Evolutionary conservation across 108 stramenopile genomes (phyloP).

Genomic region (Poteriospumella lacustris): DNA sequence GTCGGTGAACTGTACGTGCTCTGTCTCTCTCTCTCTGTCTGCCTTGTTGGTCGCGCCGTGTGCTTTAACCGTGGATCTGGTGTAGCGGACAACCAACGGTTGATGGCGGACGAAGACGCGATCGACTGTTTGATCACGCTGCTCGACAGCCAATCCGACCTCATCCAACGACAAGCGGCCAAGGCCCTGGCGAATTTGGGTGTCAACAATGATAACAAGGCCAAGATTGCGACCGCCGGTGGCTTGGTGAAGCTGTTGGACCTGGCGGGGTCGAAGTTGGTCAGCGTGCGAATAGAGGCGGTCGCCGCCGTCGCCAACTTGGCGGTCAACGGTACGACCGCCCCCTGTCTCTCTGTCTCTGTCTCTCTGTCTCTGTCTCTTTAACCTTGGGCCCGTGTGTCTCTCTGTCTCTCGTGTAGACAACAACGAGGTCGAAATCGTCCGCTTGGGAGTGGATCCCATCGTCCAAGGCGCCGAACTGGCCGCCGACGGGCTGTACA

Average conservation of each 20-base stretch:
- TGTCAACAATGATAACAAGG: constrained; percentile 54
- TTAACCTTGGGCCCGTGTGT: neutral
- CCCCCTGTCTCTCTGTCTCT: neutral
- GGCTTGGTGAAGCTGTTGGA: constrained; percentile 48
- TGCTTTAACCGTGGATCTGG: neutral
- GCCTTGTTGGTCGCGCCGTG: neutral
- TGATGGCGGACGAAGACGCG: constrained; percentile 55
- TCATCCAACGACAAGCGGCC: constrained; percentile 54
- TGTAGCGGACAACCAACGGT: constrained; percentile 49
- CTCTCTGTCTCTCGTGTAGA: constrained; percentile 28
- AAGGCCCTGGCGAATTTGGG: constrained; percentile 62
- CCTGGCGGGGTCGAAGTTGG: constrained; percentile 31
- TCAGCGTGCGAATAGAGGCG: constrained; percentile 55
- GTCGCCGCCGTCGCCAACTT: constrained; percentile 61
- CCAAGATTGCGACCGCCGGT: constrained; percentile 39
- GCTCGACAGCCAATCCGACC: constrained; percentile 28
- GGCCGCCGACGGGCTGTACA: neutral
- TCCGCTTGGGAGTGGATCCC: constrained; percentile 37
- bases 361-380: neutral
- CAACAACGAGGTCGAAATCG: constrained; percentile 53
- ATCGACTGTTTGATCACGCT: constrained; percentile 53
- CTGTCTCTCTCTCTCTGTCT: neutral
- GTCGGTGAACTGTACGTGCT: constrained; percentile 43
- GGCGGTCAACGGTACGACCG: constrained; percentile 51
- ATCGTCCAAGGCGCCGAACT: constrained; percentile 44